Percentiles rank a stretch among this genome's conserved stretches.
phyloP scores from a whole-genome alignment of 2,329 filamentous ascomycete genomes.

The Microascus cirrosus region DNA sequence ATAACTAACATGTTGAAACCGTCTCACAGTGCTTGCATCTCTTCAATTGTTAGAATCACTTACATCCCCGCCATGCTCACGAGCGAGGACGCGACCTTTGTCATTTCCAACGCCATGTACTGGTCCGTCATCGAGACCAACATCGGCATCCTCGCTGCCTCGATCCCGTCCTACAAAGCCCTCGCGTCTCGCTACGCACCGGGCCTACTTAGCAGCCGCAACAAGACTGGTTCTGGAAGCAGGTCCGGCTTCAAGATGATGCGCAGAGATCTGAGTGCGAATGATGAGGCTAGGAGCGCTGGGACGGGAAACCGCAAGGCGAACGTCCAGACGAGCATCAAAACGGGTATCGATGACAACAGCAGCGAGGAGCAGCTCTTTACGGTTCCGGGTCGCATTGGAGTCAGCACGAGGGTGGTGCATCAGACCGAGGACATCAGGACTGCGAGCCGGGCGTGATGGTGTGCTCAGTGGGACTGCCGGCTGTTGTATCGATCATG shows the following conservation, averaged over 20 bases:
- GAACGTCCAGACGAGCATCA: not conserved
- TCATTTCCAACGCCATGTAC: slow-evolving; percentile 27
- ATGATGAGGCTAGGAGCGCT: not conserved
- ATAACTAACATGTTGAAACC: not conserved
- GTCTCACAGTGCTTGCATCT: slow-evolving; percentile 26
- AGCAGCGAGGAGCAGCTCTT: slow-evolving; percentile 2
- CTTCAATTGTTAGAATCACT: slow-evolving; percentile 32
- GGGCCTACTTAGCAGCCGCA: not conserved
- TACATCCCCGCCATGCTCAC: slow-evolving; percentile 29
- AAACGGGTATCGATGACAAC: not conserved
- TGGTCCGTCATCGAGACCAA: slow-evolving; percentile 23
- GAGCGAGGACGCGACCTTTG: slow-evolving; percentile 20
- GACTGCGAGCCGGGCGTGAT: not conserved
- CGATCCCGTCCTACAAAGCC: slow-evolving; percentile 20
- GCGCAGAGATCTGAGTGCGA: slow-evolving; percentile 4
- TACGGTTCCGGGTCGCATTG: not conserved
- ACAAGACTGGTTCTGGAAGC: slow-evolving; percentile 1
- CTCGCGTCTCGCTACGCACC: not conserved
- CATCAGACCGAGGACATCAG: not conserved
- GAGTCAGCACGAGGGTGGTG: not conserved
- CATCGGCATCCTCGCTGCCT: slow-evolving; percentile 22
- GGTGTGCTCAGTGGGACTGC: not conserved
- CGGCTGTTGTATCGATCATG: not conserved
- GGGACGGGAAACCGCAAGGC: not conserved
- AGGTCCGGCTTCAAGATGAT: slow-evolving; percentile 6